A percentile compares a stretch with the other conserved stretches of the same genome.
Evolutionary conservation across 441 rosid species (phyloP).

Genomic region (Francoa sonchifolia): DNA sequence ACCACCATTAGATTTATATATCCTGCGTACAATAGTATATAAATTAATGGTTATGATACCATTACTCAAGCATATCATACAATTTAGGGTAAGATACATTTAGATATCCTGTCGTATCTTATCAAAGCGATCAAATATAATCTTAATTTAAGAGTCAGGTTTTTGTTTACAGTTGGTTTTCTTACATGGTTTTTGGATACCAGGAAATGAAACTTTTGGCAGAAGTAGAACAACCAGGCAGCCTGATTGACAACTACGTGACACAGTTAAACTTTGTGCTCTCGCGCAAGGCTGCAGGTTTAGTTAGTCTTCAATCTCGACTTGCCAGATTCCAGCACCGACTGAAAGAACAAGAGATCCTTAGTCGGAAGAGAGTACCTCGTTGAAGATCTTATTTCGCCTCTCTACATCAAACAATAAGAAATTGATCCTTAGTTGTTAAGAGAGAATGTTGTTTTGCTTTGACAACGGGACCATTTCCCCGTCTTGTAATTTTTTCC

Average conservation of each 20-base stretch:
- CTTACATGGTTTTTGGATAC: slow-evolving; percentile 5
- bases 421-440: no score
- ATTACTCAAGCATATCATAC: no score
- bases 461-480: slow-evolving; percentile 3
- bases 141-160: no score
- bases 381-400: slow-evolving; percentile 22
- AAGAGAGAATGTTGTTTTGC: not conserved
- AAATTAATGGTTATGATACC: no score
- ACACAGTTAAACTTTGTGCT: slow-evolving; percentile 70
- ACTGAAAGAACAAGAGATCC: slow-evolving; percentile 87
- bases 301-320: slow-evolving; percentile 91
- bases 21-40: no score
- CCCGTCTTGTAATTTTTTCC: slow-evolving; percentile 17
- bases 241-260: slow-evolving; percentile 86
- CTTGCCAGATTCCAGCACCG: slow-evolving; percentile 97
- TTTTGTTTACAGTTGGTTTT: not conserved
- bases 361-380: slow-evolving; percentile 78
- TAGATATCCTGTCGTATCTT: no score
- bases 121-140: no score
- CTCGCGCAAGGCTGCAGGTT: slow-evolving; percentile 93
- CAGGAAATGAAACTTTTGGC: slow-evolving; percentile 98
- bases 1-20: no score
- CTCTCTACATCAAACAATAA: no score
- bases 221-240: slow-evolving; percentile 96
- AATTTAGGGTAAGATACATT: no score